Evolutionary conservation across 2,329 filamentous ascomycete genomes (phyloP).

Genomic region (Talaromyces sp.): DNA sequence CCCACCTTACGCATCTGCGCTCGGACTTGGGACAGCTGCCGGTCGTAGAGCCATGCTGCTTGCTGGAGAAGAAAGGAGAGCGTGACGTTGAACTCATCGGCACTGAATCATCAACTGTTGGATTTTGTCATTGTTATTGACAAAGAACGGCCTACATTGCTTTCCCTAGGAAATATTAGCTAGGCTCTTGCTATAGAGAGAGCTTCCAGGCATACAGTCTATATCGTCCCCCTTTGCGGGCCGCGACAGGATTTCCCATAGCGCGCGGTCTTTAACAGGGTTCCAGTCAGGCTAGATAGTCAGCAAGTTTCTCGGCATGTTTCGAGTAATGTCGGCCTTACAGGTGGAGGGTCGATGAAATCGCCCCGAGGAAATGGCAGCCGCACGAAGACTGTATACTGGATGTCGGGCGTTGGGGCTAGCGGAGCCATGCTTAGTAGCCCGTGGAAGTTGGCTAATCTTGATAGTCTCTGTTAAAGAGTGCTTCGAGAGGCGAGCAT

Average conservation of each 20-base stretch:
- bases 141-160: conserved; percentile 54
- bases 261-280: conserved; percentile 73
- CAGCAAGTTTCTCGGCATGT: conserved; percentile 4
- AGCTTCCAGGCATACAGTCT: conserved; percentile 62
- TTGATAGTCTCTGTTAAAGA: background rate
- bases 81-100: conserved; percentile 74
- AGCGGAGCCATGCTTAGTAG: background rate
- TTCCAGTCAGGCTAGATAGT: conserved; percentile 74
- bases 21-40: conserved; percentile 82
- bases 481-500: background rate
- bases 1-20: conserved; percentile 74
- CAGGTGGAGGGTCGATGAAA: conserved; percentile 86
- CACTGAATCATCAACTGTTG: conserved; percentile 43
- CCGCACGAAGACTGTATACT: conserved; percentile 71
- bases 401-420: background rate
- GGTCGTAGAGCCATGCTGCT: conserved; percentile 88
- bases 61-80: conserved; percentile 88
- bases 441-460: background rate
- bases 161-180: conserved; percentile 56
- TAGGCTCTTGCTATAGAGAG: background rate
- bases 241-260: conserved; percentile 87
- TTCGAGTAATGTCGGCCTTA: conserved; percentile 39
- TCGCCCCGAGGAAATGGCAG: conserved; percentile 83
- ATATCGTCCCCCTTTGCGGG: conserved; percentile 74
- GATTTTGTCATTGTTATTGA: background rate